A percentile compares a stretch with the other conserved stretches of the same genome.
Evolutionary conservation across 345 rosid species (phyloP).

Genomic region (Citrus australasica): DNA sequence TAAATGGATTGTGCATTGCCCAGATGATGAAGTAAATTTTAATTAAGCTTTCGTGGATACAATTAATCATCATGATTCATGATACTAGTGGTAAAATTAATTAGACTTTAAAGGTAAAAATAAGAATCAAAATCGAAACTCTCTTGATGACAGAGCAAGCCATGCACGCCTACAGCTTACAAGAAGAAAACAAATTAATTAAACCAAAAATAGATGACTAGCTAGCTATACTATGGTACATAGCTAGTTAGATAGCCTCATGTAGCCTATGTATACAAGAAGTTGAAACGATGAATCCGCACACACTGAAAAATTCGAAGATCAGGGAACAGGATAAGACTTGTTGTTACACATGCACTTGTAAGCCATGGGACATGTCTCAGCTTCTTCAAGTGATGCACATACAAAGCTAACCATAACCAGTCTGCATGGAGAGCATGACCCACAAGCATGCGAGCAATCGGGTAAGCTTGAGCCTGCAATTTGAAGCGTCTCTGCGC

Average conservation of each 20-base stretch:
- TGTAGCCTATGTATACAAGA: neutral
- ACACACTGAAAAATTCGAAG: neutral
- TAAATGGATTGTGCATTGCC: neutral
- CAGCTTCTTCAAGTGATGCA: conserved; percentile 79
- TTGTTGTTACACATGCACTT: conserved; percentile 90
- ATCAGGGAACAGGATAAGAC: conserved; percentile 83
- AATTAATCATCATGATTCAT: neutral
- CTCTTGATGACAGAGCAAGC: neutral
- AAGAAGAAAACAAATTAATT: neutral
- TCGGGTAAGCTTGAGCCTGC: conserved; percentile 89
- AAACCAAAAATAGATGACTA: neutral
- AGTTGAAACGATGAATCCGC: neutral
- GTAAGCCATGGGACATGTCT: conserved; percentile 96
- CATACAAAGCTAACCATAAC: conserved; percentile 95
- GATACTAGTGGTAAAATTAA: neutral
- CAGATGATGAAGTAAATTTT: neutral
- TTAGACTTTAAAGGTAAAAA: neutral
- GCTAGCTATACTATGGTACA: too few relatives aligned
- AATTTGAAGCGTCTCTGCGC: conserved; percentile 58
- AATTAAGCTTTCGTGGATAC: neutral
- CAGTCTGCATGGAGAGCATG: conserved; percentile 82
- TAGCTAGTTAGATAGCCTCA: too few relatives aligned
- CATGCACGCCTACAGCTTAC: neutral
- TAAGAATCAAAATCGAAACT: neutral
- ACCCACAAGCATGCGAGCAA: conserved; percentile 92